Conservation (phyloP, 2,329 filamentous ascomycete species). For the Aspergillus quadrilineatus region DNA sequence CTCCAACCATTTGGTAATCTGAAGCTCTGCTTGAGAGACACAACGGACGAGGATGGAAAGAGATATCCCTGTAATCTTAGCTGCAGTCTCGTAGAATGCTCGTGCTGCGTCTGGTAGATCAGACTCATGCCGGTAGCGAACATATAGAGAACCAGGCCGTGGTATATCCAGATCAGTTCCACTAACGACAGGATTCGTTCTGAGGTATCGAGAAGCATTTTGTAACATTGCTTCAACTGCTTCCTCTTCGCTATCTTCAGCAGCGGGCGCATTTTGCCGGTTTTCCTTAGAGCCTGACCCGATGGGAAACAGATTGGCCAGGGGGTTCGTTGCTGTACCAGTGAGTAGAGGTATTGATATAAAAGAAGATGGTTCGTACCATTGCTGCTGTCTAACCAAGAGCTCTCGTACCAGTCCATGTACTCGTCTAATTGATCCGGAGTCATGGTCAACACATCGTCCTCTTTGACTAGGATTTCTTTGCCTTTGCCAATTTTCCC, state of each 20-base stretch:
- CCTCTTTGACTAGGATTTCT: conserved; percentile 58
- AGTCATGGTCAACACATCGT: conserved; percentile 63
- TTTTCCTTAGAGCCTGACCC: conserved; percentile 22
- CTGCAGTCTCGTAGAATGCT: conserved; percentile 53
- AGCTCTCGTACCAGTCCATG: conserved; percentile 74
- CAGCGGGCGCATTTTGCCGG: conserved; percentile 7
- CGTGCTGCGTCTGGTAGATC: conserved; percentile 49
- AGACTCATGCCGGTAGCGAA: conserved; percentile 47
- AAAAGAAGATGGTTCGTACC: conserved; percentile 19
- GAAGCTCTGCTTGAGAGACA: conserved; percentile 52
- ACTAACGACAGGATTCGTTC: conserved; percentile 38
- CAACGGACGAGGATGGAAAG: conserved; percentile 51
- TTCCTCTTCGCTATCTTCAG: conserved; percentile 25
- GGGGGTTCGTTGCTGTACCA: conserved; percentile 27
- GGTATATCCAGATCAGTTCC: conserved; percentile 36
- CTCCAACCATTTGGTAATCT: conserved; percentile 41
- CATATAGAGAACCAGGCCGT: conserved; percentile 54
- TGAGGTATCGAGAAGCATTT: conserved; percentile 45
- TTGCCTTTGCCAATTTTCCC: conserved; percentile 45
- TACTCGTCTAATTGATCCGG: conserved; percentile 68
- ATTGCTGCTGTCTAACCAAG: conserved; percentile 49
- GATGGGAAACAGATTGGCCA: conserved; percentile 47
- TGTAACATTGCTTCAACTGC: conserved; percentile 41
- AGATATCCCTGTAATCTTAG: conserved; percentile 51
- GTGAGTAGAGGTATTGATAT: neutral